Percentiles rank a stretch among this genome's conserved stretches.
phyloP scores from a whole-genome alignment of 192 early-diverging fungal genomes.

The Coemansia biformis region DNA sequence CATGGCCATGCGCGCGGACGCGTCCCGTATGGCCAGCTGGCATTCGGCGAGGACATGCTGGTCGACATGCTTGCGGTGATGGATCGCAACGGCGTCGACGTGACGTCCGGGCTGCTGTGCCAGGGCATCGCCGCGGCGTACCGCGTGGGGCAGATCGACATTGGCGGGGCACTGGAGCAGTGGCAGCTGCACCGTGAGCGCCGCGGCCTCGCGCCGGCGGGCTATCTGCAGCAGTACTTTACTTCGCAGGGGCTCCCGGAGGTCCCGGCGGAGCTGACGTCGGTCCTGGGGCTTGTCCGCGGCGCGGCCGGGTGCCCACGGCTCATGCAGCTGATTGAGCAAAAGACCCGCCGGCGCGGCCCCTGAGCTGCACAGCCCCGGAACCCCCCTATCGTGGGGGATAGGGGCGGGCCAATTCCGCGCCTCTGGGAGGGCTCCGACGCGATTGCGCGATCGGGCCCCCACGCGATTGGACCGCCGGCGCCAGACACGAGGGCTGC shows the following conservation, averaged over 20 bases:
- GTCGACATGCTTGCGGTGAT: constrained; percentile 36
- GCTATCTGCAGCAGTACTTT: constrained; percentile 35
- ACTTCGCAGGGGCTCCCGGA: constrained; percentile 22
- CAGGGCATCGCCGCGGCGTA: constrained; percentile 33
- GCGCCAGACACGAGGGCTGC: too few species aligned
- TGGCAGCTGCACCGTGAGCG: constrained; percentile 49
- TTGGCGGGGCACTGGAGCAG: constrained; percentile 34
- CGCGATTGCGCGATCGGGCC: constrained; percentile 1
- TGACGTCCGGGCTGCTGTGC: constrained; percentile 39
- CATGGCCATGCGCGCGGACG: background rate
- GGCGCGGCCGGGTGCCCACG: constrained; percentile 17
- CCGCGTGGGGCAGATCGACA: constrained; percentile 33
- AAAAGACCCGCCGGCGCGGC: constrained; percentile 4
- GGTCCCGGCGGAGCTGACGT: constrained; percentile 12
- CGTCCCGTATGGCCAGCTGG: too few species aligned
- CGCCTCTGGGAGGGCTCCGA: background rate
- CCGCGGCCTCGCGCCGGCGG: constrained; percentile 19
- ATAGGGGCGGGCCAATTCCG: constrained; percentile 5
- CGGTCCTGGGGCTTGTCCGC: constrained; percentile 24
- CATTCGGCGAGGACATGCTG: constrained; percentile 22
- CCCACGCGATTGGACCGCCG: constrained; percentile 1
- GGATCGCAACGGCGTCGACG: constrained; percentile 26
- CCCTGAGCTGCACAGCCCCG: background rate
- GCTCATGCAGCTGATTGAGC: constrained; percentile 12
- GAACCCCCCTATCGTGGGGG: too few species aligned